These are phyloP conservation scores for Neurospora sp. DNA, from an alignment of 495 filamentous ascomycete genomes.

Conservation along the genomic window DNA sequence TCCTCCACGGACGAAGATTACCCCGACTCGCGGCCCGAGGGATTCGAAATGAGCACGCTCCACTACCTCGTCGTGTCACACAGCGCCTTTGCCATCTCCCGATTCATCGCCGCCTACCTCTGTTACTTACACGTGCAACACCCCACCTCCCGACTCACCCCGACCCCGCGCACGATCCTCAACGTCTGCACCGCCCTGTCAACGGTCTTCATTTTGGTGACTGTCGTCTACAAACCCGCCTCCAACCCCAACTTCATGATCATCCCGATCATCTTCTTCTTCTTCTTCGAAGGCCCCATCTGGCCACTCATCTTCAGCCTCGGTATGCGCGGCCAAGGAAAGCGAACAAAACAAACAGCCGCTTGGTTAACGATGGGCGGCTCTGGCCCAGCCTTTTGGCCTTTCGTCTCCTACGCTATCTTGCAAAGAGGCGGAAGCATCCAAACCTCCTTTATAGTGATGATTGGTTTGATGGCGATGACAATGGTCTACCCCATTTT, in stretches of 20 bases:
- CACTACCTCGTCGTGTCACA: conserved; percentile 40
- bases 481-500: conserved; percentile 29
- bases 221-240: conserved; percentile 38
- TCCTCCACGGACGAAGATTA: conserved; percentile 12
- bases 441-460: conserved; percentile 25
- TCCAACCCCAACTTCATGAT: conserved; percentile 40
- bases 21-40: conserved; percentile 21
- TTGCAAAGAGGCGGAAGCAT: conserved; percentile 18
- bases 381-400: conserved; percentile 56
- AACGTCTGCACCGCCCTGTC: conserved; percentile 36
- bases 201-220: conserved; percentile 28
- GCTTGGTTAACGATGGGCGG: conserved; percentile 57
- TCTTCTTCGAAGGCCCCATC: conserved; percentile 59
- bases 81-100: conserved; percentile 35
- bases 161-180: conserved; percentile 45
- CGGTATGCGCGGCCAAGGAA: conserved; percentile 58
- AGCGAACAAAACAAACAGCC: conserved; percentile 58
- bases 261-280: conserved; percentile 48
- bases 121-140: conserved; percentile 41
- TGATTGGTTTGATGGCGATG: conserved; percentile 24
- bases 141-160: conserved; percentile 24
- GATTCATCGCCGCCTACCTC: conserved; percentile 36
- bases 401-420: conserved; percentile 46
- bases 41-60: conserved; percentile 47
- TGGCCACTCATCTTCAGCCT: conserved; percentile 65